phyloP scores from a whole-genome alignment of 2,329 filamentous ascomycete genomes.

The Aspergillus transmontanensis region DNA sequence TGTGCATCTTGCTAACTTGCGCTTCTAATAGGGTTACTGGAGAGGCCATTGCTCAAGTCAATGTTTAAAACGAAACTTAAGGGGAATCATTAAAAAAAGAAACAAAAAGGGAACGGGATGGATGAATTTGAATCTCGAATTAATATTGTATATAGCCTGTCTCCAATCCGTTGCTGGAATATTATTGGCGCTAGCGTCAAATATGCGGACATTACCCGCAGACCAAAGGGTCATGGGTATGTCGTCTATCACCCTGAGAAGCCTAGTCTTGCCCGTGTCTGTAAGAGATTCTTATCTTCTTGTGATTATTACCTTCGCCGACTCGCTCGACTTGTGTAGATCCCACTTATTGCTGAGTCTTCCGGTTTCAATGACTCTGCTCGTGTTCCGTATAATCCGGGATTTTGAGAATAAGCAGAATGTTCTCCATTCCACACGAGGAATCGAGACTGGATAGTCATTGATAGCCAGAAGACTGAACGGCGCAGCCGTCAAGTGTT shows the following conservation, averaged over 20 bases:
- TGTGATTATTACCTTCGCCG: not conserved
- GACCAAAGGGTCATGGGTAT: not conserved
- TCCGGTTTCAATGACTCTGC: not conserved
- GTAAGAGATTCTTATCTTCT: not conserved
- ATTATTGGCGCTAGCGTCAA: constrained; percentile 5
- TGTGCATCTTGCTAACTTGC: constrained; percentile 16
- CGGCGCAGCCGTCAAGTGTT: no score
- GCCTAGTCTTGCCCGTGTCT: not conserved
- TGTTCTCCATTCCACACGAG: not conserved
- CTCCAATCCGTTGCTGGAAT: constrained; percentile 9
- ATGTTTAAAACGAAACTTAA: constrained; percentile 22
- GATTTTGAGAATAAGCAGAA: not conserved
- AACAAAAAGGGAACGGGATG: not conserved
- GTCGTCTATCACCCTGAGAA: no score
- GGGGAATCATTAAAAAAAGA: constrained; percentile 6
- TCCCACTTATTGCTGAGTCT: not conserved
- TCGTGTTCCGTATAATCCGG: not conserved
- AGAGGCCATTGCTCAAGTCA: constrained; percentile 38
- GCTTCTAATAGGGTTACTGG: constrained; percentile 36
- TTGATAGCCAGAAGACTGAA: not conserved
- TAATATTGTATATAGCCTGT: constrained; percentile 10
- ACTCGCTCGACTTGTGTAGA: not conserved
- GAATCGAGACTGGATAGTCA: not conserved
- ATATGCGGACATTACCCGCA: not conserved
- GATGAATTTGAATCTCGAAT: not conserved